phyloP scores from a whole-genome alignment of 352 stramenopile species.

The Phytophthora sojae region DNA sequence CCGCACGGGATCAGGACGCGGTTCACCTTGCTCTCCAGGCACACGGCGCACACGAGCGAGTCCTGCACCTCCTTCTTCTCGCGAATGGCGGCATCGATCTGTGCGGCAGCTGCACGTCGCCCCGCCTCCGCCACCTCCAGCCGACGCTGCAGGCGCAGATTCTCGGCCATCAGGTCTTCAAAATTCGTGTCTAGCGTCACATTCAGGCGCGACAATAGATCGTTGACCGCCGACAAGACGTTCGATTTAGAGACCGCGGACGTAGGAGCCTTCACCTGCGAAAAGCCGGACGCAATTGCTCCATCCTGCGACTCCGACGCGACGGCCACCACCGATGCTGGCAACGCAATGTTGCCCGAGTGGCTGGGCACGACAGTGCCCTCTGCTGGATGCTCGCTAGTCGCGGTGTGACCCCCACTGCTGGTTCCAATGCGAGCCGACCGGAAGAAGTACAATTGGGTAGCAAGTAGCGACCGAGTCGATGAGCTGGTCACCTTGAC shows the following conservation, averaged over 20 bases:
- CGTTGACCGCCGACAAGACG: constrained; percentile 81
- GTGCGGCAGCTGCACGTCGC: constrained; percentile 56
- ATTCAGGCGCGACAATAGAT: constrained; percentile 74
- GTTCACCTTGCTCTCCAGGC: constrained; percentile 83
- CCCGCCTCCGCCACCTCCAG: constrained; percentile 73
- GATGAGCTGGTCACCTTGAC: constrained; percentile 59
- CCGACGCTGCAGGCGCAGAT: constrained; percentile 63
- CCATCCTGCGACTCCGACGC: constrained; percentile 12
- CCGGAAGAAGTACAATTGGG: constrained; percentile 79
- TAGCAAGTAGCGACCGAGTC: constrained; percentile 53
- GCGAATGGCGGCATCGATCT: constrained; percentile 74
- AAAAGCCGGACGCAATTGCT: constrained; percentile 18
- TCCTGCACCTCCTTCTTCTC: constrained; percentile 83
- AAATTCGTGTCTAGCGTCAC: constrained; percentile 72
- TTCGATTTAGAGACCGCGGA: constrained; percentile 45
- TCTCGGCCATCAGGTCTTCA: constrained; percentile 73
- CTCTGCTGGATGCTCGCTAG: not conserved
- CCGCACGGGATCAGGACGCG: constrained; percentile 85
- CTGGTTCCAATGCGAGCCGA: constrained; percentile 49
- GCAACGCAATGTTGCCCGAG: constrained; percentile 16
- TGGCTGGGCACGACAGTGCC: not conserved
- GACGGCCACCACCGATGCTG: constrained; percentile 40
- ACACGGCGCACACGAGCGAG: constrained; percentile 80
- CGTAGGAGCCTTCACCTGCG: not conserved
- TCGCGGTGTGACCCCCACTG: not conserved